Conservation (phyloP, 176 grass and related monocot species). For the Ensete ventricosum region DNA sequence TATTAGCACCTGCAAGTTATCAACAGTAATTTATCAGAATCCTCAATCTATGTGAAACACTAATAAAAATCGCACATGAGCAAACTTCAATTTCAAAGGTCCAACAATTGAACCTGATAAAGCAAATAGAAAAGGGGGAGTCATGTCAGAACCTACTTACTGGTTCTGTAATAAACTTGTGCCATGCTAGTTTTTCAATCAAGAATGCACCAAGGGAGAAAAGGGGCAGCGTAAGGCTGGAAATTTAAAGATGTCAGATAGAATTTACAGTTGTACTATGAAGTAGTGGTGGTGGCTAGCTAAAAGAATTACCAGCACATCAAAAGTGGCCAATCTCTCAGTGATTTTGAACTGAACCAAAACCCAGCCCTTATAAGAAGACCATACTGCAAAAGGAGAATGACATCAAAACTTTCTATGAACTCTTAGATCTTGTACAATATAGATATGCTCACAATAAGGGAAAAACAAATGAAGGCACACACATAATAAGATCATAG, state of each 20-base stretch:
- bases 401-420: constrained; percentile 7
- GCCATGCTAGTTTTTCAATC: constrained; percentile 59
- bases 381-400: constrained; percentile 65
- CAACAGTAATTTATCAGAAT: background rate
- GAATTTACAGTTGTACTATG: background rate
- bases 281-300: constrained; percentile 14
- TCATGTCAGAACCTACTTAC: constrained; percentile 44
- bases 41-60: background rate
- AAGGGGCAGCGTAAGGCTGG: constrained; percentile 70
- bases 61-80: background rate
- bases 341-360: constrained; percentile 87
- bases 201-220: constrained; percentile 60
- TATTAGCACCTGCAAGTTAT: background rate
- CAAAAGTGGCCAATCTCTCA: constrained; percentile 85
- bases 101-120: background rate
- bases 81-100: background rate
- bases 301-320: constrained; percentile 82
- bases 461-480: background rate
- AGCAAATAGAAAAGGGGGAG: background rate
- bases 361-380: constrained; percentile 92
- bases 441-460: constrained; percentile 5
- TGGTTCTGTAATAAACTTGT: constrained; percentile 40
- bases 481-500: background rate
- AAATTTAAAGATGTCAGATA: constrained; percentile 32
- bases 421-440: background rate